Conservation (phyloP, 1,284 basidiomycete genomes). For the Trichosporon coremiiforme region DNA sequence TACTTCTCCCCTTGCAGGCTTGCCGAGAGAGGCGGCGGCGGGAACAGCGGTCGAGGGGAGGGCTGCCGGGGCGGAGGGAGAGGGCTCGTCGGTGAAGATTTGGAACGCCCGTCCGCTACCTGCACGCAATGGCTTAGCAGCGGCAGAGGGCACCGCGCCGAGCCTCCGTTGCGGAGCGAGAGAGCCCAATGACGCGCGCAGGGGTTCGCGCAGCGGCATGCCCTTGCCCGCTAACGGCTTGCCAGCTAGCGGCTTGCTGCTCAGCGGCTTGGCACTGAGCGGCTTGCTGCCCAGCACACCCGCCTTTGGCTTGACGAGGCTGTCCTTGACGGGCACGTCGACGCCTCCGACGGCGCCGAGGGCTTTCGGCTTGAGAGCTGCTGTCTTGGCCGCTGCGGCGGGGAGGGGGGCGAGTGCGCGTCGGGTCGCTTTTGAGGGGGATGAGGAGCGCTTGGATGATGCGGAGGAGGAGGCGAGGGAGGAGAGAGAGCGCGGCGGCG, state of each 20-base stretch:
- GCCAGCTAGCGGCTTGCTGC: background rate
- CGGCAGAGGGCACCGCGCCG: background rate
- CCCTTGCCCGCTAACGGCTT: background rate
- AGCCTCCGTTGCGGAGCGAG: background rate
- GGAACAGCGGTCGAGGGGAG: too few relatives aligned
- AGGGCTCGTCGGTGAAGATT: slow-evolving; percentile 21
- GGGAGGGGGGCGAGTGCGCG: slow-evolving; percentile 7
- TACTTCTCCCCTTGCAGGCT: background rate
- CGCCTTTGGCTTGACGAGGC: background rate
- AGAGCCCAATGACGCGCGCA: background rate
- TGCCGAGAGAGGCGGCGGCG: background rate
- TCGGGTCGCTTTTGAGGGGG: background rate
- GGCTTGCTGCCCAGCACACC: background rate
- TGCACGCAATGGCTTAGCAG: background rate
- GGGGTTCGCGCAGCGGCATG: background rate
- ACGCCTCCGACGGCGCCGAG: background rate
- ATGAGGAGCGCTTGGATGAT: background rate
- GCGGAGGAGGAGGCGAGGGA: slow-evolving; percentile 25
- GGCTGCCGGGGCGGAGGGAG: too few relatives aligned
- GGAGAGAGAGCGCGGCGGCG: slow-evolving; percentile 35
- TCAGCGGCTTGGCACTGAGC: background rate
- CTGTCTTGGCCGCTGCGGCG: slow-evolving; percentile 2
- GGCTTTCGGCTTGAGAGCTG: background rate
- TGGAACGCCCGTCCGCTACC: slow-evolving; percentile 12
- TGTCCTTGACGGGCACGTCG: background rate